Base-by-base conservation (phyloP, 2,329 filamentous ascomycete genomes). In the Talaromyces sp. region DNA sequence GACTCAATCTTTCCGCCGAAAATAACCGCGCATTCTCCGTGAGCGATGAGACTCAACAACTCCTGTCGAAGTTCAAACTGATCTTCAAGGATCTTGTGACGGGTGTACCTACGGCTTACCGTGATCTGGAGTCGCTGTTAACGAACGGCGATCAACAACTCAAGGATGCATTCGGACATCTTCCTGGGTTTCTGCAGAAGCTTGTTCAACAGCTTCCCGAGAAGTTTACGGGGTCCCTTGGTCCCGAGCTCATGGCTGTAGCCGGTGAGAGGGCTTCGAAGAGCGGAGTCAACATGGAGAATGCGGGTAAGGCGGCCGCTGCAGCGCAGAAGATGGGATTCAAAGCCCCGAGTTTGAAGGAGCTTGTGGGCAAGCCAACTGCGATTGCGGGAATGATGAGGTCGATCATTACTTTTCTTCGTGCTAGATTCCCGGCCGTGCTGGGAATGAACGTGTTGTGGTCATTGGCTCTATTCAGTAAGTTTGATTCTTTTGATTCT, bases 61-160 rank as follows among this genome's bases (percentile, higher is more conserved):
- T 96, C 33, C 85, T 96, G 58, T 85, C 87, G 60, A 86, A 88
- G 66, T 99, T 99, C 82, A 96, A 92, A 1, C 82, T 92, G 62
- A 88, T 97, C 37, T 89, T 99, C 72, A 95, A 93, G 73, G 95
- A 99, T 73, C 84, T 97, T 16, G 86, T 95, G 70, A 93, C 92
- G 73, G 95, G 95, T 65, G 95, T 92, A 1, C 95, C 95, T 2
- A 97, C 93, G 0, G 95, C 95, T 2, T 96, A 96, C 75, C 84
- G 89, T 71, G 95, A 99, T 73, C 87, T 99, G n/a, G 86, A 88
- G 69, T 84, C 83, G 71, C 80, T 88, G 18, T 79, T 88, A 66
- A 86, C 81, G 9, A 84, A 86, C 61, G 85, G 84, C n/a, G 85
- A 87, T 65, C 77, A 80, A n/a, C 83, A 87, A 66, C 75, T 89